These are phyloP conservation scores for Fraxinus sp. DNA, from an alignment of 305 asterid species.

Conservation along the genomic window DNA sequence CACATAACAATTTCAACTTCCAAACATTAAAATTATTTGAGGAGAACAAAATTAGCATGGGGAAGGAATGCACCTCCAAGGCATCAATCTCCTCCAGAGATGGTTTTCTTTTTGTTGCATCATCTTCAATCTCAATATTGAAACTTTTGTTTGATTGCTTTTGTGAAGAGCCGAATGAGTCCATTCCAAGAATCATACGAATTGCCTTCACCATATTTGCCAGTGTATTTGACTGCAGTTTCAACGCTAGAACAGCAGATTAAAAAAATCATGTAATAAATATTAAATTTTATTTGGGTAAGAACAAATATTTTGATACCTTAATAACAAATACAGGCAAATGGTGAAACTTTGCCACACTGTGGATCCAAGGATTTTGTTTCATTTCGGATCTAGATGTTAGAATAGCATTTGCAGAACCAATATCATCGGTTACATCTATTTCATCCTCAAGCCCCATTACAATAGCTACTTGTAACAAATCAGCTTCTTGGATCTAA, in stretches of 20 bases:
- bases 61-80: conserved; percentile 63
- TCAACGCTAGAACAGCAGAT: conserved; percentile 22
- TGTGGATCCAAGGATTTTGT: conserved; percentile 90
- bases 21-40: background rate
- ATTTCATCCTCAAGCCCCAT: conserved; percentile 89
- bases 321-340: conserved; percentile 82
- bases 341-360: conserved; percentile 88
- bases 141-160: conserved; percentile 40
- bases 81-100: conserved; percentile 98
- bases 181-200: conserved; percentile 84
- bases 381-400: conserved; percentile 76
- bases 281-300: conserved; percentile 11
- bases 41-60: background rate
- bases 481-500: conserved; percentile 88
- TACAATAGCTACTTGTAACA: conserved; percentile 79
- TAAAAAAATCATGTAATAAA: background rate
- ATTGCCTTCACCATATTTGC: conserved; percentile 95
- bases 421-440: conserved; percentile 74
- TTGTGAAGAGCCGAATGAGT: conserved; percentile 46
- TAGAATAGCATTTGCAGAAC: conserved; percentile 75
- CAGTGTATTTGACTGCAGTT: conserved; percentile 76
- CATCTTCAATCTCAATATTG: conserved; percentile 79
- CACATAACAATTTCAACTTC: background rate
- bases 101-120: conserved; percentile 79
- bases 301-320: conserved; percentile 43